Conservation (phyloP, 306 rosid species). For the Luffa aegyptiaca region DNA sequence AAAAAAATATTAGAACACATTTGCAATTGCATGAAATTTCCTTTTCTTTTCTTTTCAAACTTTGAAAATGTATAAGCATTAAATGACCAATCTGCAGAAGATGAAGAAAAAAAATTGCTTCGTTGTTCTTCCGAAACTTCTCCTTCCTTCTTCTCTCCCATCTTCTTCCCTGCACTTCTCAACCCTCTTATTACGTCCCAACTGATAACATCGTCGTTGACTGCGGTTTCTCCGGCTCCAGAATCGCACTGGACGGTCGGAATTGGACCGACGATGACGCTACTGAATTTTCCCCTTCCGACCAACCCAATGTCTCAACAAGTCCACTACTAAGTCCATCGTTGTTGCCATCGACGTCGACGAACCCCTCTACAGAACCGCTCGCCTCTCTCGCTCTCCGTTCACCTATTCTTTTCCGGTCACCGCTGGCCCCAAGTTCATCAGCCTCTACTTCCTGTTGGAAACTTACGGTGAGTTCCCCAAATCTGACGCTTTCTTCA, state of each 20-base stretch:
- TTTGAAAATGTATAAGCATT: no score
- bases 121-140: neutral
- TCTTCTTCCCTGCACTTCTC: neutral
- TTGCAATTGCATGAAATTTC: no score
- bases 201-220: neutral
- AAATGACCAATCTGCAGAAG: neutral
- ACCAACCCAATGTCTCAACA: neutral
- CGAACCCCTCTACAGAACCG: constrained; percentile 10
- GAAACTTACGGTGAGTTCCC: neutral
- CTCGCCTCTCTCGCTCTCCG: constrained; percentile 15
- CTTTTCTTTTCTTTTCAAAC: no score
- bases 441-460: constrained; percentile 38
- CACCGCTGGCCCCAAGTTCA: constrained; percentile 34
- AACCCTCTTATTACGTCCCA: neutral
- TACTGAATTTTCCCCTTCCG: constrained; percentile 1
- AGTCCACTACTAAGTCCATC: neutral
- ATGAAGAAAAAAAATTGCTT: no score
- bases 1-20: no score
- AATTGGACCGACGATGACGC: constrained; percentile 14
- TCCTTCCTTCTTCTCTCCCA: neutral
- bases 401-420: constrained; percentile 40
- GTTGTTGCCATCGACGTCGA: neutral
- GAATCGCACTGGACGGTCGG: neutral
- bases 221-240: constrained; percentile 4
- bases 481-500: constrained; percentile 25